Conservation (phyloP, 768 basidiomycete genomes). For the Cantharellus anzutake region DNA sequence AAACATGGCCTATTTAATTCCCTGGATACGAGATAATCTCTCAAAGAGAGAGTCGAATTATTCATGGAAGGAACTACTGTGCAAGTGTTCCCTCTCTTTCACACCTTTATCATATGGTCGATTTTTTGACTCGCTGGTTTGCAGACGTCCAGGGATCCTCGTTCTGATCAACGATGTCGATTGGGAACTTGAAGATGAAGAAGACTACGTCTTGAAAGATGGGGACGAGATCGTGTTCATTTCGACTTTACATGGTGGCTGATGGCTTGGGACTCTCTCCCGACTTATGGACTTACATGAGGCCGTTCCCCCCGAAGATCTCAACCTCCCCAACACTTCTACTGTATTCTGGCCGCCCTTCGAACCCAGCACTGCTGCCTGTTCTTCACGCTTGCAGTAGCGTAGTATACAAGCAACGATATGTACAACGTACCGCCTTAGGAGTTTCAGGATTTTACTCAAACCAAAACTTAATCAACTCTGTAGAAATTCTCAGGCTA, state of each 20-base stretch:
- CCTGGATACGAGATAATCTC: conserved; percentile 56
- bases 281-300: no score
- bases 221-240: conserved; percentile 92
- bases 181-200: conserved; percentile 94
- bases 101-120: not conserved
- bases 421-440: no score
- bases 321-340: no score
- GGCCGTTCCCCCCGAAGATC: no score
- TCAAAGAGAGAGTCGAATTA: conserved; percentile 73
- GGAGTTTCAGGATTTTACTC: no score
- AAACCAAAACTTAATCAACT: no score
- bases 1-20: conserved; percentile 60
- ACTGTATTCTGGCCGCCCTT: no score
- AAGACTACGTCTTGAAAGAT: conserved; percentile 56
- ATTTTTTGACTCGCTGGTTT: not conserved
- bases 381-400: no score
- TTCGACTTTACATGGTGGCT: conserved; percentile 88
- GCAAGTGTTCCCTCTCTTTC: conserved; percentile 24
- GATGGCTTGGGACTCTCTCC: not conserved
- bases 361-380: no score
- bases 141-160: conserved; percentile 85
- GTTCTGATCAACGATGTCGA: conserved; percentile 95
- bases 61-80: conserved; percentile 78
- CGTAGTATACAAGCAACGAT: no score
- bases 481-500: no score